Base-by-base conservation (phyloP, 805 yeast species). In the Wickerhamiella sergipiensis region DNA sequence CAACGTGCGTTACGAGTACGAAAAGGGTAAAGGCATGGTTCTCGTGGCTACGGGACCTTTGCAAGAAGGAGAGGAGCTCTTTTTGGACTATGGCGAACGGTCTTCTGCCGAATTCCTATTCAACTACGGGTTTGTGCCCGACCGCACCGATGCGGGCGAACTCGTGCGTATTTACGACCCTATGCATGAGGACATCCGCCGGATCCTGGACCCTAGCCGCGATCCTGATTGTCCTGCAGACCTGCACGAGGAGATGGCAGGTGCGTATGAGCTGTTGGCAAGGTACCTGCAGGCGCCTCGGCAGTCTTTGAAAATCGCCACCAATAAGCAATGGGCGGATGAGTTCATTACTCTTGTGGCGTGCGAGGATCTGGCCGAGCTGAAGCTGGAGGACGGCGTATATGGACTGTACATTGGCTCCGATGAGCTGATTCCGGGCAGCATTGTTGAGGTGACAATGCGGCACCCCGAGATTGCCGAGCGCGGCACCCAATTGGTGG, bases 91-190 rank as follows among this genome's bases (percentile, higher is more conserved):
- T 44, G 71, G 72, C n/a, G 56, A 57, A 3, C 62, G 66, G 43
- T 62, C 67, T 13, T 52, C 65, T 3, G 64, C 62, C 2, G 73
- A 68, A 58, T 59, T 65, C 48, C 55, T 69, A 45, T 68, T 67
- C 59, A 67, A 64, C 19, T 70, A 70, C 45, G 73, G 73, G 19
- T 70, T 70, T 50, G 49, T 68, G 19, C 69, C 69, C 21, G 64
- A 54, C 18, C 52, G 47, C 15, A 46, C 24, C 2, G 53, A 52
- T 47, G 51, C 53, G 24, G 56, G 52, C 18, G 55, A 55, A 23
- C 38, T 55, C 22, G 50, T 54, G 13, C 50, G 50, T 17, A 53
- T 55, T 17, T 60, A 58, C 46, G 58, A 57, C 38, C 58, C 59
- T 9, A 40, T 48, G 24, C 53, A 48, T 23, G 56, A 55, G 12